Percentiles rank a stretch among this genome's conserved stretches.
Conservation (phyloP, 2,329 filamentous ascomycete genomes). For the Trematosphaeria pertusa region DNA sequence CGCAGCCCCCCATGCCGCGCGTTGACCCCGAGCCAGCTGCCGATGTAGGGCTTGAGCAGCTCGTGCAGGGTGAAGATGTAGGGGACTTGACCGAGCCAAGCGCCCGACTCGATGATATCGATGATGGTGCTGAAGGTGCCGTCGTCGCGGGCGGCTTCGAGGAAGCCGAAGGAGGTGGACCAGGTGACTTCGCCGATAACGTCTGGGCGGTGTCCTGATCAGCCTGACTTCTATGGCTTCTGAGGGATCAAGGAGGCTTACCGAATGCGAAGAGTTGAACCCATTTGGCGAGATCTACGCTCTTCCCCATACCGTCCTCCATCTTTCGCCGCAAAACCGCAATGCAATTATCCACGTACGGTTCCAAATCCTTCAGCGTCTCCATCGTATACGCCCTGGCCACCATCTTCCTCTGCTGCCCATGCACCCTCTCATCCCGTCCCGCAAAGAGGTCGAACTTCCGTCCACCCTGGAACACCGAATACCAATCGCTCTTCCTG, state of each 20-base stretch:
- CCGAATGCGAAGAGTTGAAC: slow-evolving; percentile 49
- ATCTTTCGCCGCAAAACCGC: slow-evolving; percentile 39
- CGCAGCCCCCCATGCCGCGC: slow-evolving; percentile 42
- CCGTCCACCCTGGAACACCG: slow-evolving; percentile 47
- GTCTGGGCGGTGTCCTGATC: too few relatives aligned
- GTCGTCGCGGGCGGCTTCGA: slow-evolving; percentile 43
- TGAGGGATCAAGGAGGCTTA: slow-evolving; percentile 14
- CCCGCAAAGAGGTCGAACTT: slow-evolving; percentile 49
- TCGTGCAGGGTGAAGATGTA: slow-evolving; percentile 43
- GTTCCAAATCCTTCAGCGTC: slow-evolving; percentile 46
- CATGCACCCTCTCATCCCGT: slow-evolving; percentile 6
- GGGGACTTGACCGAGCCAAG: slow-evolving; percentile 50
- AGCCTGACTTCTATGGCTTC: too few relatives aligned
- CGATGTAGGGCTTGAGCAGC: slow-evolving; percentile 41
- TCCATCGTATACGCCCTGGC: slow-evolving; percentile 1
- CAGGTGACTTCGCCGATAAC: slow-evolving; percentile 53
- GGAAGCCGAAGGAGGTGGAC: slow-evolving; percentile 46
- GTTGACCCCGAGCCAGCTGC: slow-evolving; percentile 44
- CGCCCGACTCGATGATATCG: slow-evolving; percentile 32
- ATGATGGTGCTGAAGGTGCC: slow-evolving; percentile 44
- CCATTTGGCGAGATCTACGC: slow-evolving; percentile 46
- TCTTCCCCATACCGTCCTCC: slow-evolving; percentile 23
- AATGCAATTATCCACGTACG: slow-evolving; percentile 46
- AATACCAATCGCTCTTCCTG: slow-evolving; percentile 49
- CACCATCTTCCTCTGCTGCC: slow-evolving; percentile 4